phyloP scores from a whole-genome alignment of 306 rosid species.

The Rosa lucieae region DNA sequence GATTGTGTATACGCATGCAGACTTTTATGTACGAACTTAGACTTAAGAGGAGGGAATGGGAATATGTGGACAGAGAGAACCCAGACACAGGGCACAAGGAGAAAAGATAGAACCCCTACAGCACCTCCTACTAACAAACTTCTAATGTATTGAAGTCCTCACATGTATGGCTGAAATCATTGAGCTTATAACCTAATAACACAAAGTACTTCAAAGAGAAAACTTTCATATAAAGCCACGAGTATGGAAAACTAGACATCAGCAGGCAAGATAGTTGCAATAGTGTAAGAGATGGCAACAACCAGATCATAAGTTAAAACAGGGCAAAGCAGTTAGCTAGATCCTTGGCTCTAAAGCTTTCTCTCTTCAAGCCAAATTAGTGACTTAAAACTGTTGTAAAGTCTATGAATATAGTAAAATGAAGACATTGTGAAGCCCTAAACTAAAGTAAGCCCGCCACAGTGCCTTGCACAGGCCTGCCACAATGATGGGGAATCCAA shows the following conservation, averaged over 20 bases:
- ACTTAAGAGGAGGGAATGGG: neutral
- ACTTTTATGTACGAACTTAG: neutral
- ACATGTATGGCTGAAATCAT: neutral
- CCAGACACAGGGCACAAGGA: too few relatives aligned
- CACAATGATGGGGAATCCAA: neutral
- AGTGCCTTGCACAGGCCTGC: neutral
- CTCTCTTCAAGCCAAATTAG: neutral
- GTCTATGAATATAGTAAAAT: neutral
- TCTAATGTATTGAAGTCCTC: neutral
- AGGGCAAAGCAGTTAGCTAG: neutral
- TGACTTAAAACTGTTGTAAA: neutral
- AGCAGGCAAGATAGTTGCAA: neutral
- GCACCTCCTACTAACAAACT: neutral
- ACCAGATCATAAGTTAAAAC: neutral
- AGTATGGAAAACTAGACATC: neutral
- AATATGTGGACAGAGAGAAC: neutral
- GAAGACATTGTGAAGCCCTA: neutral
- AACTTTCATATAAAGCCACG: neutral
- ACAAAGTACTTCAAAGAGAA: neutral
- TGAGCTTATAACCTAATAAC: neutral
- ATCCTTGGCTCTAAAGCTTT: neutral
- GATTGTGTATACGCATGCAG: neutral
- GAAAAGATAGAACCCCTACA: neutral
- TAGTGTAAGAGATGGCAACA: neutral
- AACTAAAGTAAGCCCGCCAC: neutral